A percentile compares a stretch with the other conserved stretches of the same genome.
Evolutionary conservation across 768 basidiomycete species (phyloP).

Genomic region (Leccinum pellstonianum): DNA sequence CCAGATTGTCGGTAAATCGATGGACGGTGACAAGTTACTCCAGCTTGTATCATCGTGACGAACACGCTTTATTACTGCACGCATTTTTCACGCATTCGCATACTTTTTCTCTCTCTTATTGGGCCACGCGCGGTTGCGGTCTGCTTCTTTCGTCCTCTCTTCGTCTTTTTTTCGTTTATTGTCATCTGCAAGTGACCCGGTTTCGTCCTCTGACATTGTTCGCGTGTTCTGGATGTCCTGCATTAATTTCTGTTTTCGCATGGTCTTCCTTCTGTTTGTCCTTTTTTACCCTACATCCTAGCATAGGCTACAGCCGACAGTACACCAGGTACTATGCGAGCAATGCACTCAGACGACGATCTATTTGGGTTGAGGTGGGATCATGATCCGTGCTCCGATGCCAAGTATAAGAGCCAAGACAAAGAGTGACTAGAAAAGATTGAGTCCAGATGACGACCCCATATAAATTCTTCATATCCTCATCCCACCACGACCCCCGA

Average conservation of each 20-base stretch:
- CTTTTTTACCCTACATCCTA: slow-evolving; percentile 11
- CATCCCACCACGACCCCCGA: not conserved
- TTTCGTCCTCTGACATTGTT: slow-evolving; percentile 27
- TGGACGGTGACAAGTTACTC: slow-evolving; percentile 59
- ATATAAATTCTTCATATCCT: too few species aligned
- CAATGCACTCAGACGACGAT: slow-evolving; percentile 24
- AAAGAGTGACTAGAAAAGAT: too few species aligned
- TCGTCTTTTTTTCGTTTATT: not conserved
- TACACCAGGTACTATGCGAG: slow-evolving; percentile 23
- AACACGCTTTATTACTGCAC: slow-evolving; percentile 4
- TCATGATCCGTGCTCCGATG: too few species aligned
- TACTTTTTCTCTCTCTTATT: slow-evolving; percentile 3
- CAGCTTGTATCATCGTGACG: slow-evolving; percentile 48
- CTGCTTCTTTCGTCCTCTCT: not conserved
- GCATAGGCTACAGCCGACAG: slow-evolving; percentile 26
- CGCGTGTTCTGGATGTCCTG: slow-evolving; percentile 27
- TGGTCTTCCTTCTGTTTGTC: slow-evolving; percentile 18
- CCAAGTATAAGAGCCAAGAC: too few species aligned
- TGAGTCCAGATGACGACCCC: too few species aligned
- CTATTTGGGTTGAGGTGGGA: not conserved
- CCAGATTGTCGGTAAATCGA: slow-evolving; percentile 60
- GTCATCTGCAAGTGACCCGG: slow-evolving; percentile 9
- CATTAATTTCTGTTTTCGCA: slow-evolving; percentile 33
- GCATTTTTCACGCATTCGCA: slow-evolving; percentile 21
- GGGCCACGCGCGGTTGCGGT: slow-evolving; percentile 17